Evolutionary conservation across 352 stramenopile genomes (phyloP).

Genomic region (Globisporangium mamillatum): DNA sequence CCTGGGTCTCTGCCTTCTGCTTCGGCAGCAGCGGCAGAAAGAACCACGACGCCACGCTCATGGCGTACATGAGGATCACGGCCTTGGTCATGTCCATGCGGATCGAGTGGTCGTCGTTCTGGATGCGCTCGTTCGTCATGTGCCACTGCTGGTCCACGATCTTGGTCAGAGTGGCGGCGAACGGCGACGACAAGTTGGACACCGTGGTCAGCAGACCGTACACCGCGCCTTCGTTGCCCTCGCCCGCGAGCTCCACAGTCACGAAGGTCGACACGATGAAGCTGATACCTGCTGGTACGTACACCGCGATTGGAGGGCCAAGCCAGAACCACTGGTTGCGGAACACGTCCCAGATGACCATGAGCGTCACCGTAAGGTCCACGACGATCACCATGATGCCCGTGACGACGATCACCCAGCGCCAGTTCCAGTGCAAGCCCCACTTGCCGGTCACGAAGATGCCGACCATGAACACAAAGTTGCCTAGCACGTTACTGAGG

Average conservation of each 20-base stretch:
- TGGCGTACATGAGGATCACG: background rate
- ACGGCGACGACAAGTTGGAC: background rate
- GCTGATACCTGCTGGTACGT: background rate
- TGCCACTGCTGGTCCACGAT: background rate
- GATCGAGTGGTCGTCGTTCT: background rate
- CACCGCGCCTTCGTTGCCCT: background rate
- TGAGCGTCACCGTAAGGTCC: background rate
- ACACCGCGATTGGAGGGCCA: background rate
- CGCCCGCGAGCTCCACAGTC: background rate
- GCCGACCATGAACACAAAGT: background rate
- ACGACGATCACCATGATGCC: background rate
- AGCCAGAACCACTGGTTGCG: conserved; percentile 1
- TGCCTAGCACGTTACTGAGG: background rate
- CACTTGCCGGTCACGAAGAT: conserved; percentile 1
- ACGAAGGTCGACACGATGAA: background rate
- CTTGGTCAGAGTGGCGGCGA: background rate
- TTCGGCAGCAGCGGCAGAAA: background rate
- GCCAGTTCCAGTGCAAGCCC: conserved; percentile 1
- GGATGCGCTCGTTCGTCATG: background rate
- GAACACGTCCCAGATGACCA: background rate
- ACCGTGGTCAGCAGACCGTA: background rate
- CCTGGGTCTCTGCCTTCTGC: background rate
- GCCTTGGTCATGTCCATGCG: background rate
- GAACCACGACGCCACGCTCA: background rate
- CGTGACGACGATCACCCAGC: background rate